These are phyloP conservation scores for Tetrapisispora taiwanensis DNA, from an alignment of 805 yeast species.

Conservation along the genomic window DNA sequence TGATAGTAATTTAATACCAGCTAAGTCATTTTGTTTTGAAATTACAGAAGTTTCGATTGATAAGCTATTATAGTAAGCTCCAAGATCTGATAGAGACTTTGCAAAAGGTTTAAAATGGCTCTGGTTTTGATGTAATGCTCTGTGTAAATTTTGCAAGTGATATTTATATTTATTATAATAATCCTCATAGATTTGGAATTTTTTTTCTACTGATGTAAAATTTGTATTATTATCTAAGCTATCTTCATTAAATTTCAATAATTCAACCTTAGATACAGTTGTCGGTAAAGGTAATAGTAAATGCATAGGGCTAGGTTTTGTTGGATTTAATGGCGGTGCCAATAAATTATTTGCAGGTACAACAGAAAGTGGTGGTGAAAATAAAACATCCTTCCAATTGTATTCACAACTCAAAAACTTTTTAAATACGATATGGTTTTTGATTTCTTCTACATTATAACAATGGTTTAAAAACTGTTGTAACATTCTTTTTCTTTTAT, in stretches of 20 bases:
- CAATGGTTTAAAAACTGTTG: constrained; percentile 74
- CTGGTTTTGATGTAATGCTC: constrained; percentile 22
- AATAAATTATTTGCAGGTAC: constrained; percentile 44
- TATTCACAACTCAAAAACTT: constrained; percentile 80
- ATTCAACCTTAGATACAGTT: constrained; percentile 31
- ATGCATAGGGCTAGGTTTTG: constrained; percentile 48
- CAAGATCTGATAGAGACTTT: constrained; percentile 63
- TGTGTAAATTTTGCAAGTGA: constrained; percentile 19
- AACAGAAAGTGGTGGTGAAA: constrained; percentile 42
- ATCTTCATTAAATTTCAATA: neutral
- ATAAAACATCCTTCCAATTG: constrained; percentile 68
- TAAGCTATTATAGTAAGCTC: constrained; percentile 56
- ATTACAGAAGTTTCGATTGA: constrained; percentile 46
- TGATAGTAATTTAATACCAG: constrained; percentile 31
- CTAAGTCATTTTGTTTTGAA: constrained; percentile 36
- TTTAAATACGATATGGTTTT: constrained; percentile 52
- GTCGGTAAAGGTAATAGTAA: constrained; percentile 54
- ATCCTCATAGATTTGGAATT: constrained; percentile 34
- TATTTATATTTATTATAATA: constrained; percentile 21
- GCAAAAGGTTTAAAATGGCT: constrained; percentile 44
- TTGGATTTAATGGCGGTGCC: constrained; percentile 54
- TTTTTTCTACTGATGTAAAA: constrained; percentile 28
- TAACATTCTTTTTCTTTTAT: constrained; percentile 65
- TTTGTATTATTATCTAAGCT: neutral
- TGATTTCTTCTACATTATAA: constrained; percentile 42